Evolutionary conservation across 768 basidiomycete species (phyloP).

Genomic region (Mrakia gelida): DNA sequence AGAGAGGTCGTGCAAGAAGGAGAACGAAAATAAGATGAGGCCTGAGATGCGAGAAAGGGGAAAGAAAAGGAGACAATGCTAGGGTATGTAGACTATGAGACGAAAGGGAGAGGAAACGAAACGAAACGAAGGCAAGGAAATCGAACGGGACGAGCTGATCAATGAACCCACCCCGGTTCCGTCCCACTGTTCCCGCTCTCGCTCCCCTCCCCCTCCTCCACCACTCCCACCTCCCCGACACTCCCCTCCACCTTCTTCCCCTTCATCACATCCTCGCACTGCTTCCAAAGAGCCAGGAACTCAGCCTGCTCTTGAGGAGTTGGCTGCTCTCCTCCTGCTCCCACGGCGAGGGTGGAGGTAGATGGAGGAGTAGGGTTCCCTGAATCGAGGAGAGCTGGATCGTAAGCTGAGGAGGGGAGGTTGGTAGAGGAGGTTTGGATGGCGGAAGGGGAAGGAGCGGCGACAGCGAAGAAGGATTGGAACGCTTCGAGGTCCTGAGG

Average conservation of each 20-base stretch:
- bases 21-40: not conserved
- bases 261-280: conserved; percentile 16
- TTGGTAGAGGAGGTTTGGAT: not conserved
- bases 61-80: not conserved
- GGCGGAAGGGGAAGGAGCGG: not conserved
- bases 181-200: not conserved
- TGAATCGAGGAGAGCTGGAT: not conserved
- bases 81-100: not conserved
- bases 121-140: not conserved
- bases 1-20: not conserved
- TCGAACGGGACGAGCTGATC: not conserved
- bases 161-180: not conserved
- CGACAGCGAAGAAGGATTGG: not conserved
- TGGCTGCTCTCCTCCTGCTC: not conserved
- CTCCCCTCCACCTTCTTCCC: not conserved
- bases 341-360: not conserved
- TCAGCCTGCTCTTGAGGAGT: conserved; percentile 7
- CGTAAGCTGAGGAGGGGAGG: not conserved
- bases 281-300: conserved; percentile 17
- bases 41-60: not conserved
- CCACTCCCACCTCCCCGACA: not conserved
- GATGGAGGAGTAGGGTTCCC: not conserved
- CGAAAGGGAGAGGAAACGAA: not conserved
- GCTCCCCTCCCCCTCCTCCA: not conserved
- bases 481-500: not conserved